Evolutionary conservation across 2,329 filamentous ascomycete species (phyloP).

Genomic region (Epicoccum nigrum): DNA sequence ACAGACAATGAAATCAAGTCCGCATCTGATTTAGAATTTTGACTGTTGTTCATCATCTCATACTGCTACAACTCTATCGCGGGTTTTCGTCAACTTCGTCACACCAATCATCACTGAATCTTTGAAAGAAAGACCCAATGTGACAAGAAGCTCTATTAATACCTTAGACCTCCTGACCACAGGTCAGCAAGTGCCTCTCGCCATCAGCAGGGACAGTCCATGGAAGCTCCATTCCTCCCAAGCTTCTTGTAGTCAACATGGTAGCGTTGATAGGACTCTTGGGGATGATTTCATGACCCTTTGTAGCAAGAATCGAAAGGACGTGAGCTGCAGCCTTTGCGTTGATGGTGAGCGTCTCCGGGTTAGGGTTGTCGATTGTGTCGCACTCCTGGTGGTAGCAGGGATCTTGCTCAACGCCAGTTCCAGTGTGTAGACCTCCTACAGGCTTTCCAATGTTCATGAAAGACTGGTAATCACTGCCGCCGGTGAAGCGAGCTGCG

Average conservation of each 20-base stretch:
- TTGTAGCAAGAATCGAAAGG: conserved; percentile 39
- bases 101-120: background rate
- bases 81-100: background rate
- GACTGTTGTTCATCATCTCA: no score
- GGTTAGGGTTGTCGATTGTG: conserved; percentile 47
- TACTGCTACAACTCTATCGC: no score
- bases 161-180: conserved; percentile 38
- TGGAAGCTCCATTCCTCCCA: conserved; percentile 36
- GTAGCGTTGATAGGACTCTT: conserved; percentile 43
- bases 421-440: conserved; percentile 50
- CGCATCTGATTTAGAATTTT: no score
- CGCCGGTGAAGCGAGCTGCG: conserved; percentile 48
- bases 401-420: conserved; percentile 47
- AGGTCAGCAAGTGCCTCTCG: conserved; percentile 39
- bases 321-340: conserved; percentile 48
- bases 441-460: conserved; percentile 50
- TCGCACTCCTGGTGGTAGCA: conserved; percentile 51
- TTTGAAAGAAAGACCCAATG: background rate
- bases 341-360: conserved; percentile 45
- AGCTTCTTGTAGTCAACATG: conserved; percentile 34
- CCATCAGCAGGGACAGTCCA: conserved; percentile 39
- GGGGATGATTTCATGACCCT: conserved; percentile 42
- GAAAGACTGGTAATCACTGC: conserved; percentile 50
- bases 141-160: background rate
- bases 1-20: no score